A percentile compares a stretch with the other conserved stretches of the same genome.
Conservation (phyloP, 208 protist species). For the Tritrichomonas foetus region DNA sequence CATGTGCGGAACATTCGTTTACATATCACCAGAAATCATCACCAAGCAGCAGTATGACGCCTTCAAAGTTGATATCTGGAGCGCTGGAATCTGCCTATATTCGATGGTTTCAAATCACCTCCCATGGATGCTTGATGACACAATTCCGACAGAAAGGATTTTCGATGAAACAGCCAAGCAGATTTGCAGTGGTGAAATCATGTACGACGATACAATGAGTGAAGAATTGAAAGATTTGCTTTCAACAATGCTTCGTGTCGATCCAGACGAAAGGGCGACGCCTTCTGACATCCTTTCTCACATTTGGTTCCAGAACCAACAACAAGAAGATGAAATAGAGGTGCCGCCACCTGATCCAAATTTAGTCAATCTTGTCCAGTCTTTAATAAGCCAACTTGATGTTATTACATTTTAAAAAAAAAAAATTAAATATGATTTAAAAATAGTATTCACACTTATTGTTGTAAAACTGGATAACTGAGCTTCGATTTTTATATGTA, state of each 20-base stretch:
- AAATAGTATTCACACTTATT: no score
- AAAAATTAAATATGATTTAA: no score
- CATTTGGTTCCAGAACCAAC: not conserved
- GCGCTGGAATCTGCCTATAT: not conserved
- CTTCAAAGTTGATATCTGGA: constrained; percentile 21
- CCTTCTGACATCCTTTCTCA: not conserved
- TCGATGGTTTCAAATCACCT: constrained; percentile 15
- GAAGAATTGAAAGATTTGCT: not conserved
- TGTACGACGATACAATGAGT: not conserved
- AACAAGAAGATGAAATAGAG: not conserved
- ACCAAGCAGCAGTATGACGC: not conserved
- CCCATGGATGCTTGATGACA: not conserved
- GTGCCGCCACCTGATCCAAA: not conserved
- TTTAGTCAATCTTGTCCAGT: not conserved
- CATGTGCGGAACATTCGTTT: constrained; percentile 25
- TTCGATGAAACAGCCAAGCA: not conserved
- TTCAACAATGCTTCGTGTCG: not conserved
- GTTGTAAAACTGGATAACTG: no score
- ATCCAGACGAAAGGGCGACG: not conserved
- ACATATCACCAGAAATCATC: not conserved
- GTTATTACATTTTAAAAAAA: no score
- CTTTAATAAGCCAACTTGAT: not conserved
- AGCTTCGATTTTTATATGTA: no score
- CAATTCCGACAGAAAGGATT: not conserved
- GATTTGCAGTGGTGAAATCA: constrained; percentile 10